phyloP scores from a whole-genome alignment of 2,329 filamentous ascomycete genomes.

The Fusarium neocosmosporiellum region DNA sequence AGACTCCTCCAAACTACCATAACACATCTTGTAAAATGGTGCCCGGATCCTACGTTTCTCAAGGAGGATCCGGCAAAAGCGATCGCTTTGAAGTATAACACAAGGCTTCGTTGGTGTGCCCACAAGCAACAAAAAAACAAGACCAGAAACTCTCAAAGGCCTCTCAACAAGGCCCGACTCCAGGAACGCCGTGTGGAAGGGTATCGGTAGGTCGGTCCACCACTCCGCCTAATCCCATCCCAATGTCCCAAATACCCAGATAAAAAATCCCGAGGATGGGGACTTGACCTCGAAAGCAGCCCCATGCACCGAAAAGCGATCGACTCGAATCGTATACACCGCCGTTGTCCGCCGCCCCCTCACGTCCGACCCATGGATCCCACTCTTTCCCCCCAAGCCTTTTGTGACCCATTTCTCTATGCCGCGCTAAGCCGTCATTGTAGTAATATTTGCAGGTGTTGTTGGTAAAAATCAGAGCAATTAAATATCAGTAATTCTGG shows the following conservation, averaged over 20 bases:
- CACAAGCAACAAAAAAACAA: conserved; percentile 3
- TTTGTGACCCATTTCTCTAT: conserved; percentile 46
- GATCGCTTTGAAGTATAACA: conserved; percentile 39
- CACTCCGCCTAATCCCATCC: conserved; percentile 33
- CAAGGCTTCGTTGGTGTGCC: conserved; percentile 18
- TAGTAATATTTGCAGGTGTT: conserved; percentile 40
- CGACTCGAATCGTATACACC: conserved; percentile 47
- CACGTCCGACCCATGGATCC: conserved; percentile 28
- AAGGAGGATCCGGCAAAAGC: conserved; percentile 15
- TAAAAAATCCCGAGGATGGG: conserved; percentile 27
- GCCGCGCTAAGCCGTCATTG: conserved; percentile 40
- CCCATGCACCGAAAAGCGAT: conserved; percentile 43
- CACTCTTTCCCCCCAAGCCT: conserved; percentile 35
- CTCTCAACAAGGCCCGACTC: conserved; percentile 29
- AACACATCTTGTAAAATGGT: conserved; percentile 23
- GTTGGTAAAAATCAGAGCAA: conserved; percentile 31
- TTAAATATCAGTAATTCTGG: conserved; percentile 27
- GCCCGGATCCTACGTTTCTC: conserved; percentile 7
- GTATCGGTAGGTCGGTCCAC: conserved; percentile 44
- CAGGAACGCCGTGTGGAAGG: conserved; percentile 43
- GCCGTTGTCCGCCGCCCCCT: conserved; percentile 27
- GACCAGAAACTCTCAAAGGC: conserved; percentile 17
- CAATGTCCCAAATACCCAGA: conserved; percentile 28
- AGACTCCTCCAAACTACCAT: background rate
- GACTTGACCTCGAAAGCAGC: conserved; percentile 21